These are phyloP conservation scores for Inga leiocalycina DNA, from an alignment of 306 rosid species.

Conservation along the genomic window DNA sequence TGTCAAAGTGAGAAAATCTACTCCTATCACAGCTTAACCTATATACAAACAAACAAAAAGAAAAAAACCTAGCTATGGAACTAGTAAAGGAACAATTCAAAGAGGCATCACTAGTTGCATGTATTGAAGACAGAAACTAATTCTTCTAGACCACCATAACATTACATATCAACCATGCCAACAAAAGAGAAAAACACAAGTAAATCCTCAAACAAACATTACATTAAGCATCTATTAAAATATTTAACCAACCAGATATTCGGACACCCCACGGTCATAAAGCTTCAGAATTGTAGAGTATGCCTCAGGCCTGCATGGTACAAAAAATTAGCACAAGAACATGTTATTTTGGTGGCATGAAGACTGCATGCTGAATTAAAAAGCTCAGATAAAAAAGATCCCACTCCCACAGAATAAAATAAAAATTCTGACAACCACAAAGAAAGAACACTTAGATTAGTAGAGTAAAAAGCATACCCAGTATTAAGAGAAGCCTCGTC, in stretches of 20 bases:
- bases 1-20: background rate
- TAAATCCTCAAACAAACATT: background rate
- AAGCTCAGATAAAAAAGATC: background rate
- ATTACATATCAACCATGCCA: background rate
- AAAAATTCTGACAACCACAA: background rate
- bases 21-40: background rate
- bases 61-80: background rate
- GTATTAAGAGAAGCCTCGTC: slow-evolving; percentile 72
- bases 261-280: slow-evolving; percentile 73
- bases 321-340: slow-evolving; percentile 9
- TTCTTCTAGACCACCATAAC: background rate
- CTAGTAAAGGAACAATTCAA: background rate
- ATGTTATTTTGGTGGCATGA: background rate
- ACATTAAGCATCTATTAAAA: slow-evolving; percentile 16
- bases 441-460: background rate
- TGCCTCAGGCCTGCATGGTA: slow-evolving; percentile 52
- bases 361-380: background rate
- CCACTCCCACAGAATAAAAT: background rate
- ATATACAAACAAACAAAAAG: background rate
- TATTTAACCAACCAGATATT: slow-evolving; percentile 72
- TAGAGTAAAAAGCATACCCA: slow-evolving; percentile 41
- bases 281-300: slow-evolving; percentile 56
- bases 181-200: slow-evolving; percentile 21
- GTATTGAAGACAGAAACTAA: background rate
- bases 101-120: background rate